Evolutionary conservation across 1,139 yeast genomes (phyloP), one percentile per base, ranked within the genome.

Genomic region (Saccharomyces pastorianus): DNA sequence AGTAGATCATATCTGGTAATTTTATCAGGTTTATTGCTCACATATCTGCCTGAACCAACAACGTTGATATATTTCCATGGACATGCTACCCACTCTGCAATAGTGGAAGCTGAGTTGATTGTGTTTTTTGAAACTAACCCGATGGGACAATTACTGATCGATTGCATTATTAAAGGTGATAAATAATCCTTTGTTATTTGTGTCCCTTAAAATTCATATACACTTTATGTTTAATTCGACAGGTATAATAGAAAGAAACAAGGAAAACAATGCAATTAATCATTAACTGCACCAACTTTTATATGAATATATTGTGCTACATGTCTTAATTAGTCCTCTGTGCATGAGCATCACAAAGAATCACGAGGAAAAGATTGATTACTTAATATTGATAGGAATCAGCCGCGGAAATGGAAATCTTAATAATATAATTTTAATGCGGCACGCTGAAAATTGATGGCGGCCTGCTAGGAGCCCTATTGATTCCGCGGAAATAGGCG

Each of bases 41-140:
- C 58, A 28, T 55, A 55, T 8, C 52, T 53, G 8, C 59, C 59
- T 28, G 58, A 57, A 20, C 59, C 59, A 42, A 51, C 44, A 38
- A 17, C 44, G 44, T 38, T 38, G 7, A 38, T 38, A 11, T 38
- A 38, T 38, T 38, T 38, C 44, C 44, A 38, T 38, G 44, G 44
- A 6, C 44, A 38, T 38, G n/a, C 44, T 20, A 11, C 25, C 44
- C 44, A 38, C 23, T 20, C 44, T 20, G 44, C 20, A 20, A 38
- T 17, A 9, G 13, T 38, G 13, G 44, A 2, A 5, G 26, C 25
- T 11, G 44, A 38, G 6, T 20, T 38, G 4, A 38, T 20, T 17
- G 44, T 20, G 20, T 38, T 20, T 38, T 20, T 38, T 9, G 44
- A 38, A 38, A 38, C 44, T 38, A 38, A 11, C 23, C n/a, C 44